Evolutionary conservation across 345 rosid species (phyloP).

Genomic region (Pistacia integerrima): DNA sequence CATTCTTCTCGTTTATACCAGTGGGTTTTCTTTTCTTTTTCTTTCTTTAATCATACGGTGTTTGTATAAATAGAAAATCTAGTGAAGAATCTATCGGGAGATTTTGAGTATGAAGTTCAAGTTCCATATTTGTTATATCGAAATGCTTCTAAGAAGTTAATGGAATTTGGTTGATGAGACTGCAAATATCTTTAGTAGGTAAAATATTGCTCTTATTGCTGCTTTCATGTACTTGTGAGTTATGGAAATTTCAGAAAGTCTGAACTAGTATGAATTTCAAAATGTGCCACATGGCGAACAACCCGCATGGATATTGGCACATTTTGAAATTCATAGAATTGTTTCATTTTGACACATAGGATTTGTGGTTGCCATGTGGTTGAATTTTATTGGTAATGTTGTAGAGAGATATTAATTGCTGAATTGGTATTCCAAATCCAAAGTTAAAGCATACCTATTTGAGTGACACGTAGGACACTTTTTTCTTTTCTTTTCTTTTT

Average conservation of each 20-base stretch:
- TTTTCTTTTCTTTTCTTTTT: no score
- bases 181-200: constrained; percentile 59
- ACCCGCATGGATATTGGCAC: no score
- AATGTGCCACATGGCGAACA: no score
- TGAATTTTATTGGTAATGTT: no score
- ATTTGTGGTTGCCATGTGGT: no score
- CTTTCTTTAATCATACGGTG: background rate
- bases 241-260: background rate
- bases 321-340: no score
- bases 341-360: no score
- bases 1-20: background rate
- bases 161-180: constrained; percentile 67
- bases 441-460: no score
- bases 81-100: constrained; percentile 59
- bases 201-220: background rate
- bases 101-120: constrained; percentile 64
- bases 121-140: constrained; percentile 59
- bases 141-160: constrained; percentile 63
- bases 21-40: background rate
- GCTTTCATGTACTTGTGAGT: background rate
- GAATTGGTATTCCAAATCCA: no score
- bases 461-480: no score
- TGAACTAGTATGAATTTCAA: no score
- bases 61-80: constrained; percentile 43
- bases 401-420: no score